phyloP scores from a whole-genome alignment of 78 protist species.

The Capsaspora owczarzaki region DNA sequence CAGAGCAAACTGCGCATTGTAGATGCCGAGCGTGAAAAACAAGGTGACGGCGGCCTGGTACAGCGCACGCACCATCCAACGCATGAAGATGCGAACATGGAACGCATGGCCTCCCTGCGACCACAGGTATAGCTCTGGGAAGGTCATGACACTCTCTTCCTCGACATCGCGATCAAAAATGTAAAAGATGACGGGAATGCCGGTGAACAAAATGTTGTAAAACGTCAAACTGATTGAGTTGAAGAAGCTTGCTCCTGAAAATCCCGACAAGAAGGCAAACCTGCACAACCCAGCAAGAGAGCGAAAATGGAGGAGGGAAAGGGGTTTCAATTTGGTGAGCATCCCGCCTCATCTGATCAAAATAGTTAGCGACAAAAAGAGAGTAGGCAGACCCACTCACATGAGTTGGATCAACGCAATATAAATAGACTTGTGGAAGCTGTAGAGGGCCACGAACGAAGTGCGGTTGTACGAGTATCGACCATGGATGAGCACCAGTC shows the following conservation, averaged over 20 bases:
- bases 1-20: not conserved
- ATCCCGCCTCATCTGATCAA: no score
- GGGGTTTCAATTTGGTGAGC: no score
- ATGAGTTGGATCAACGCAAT: conserved; percentile 58
- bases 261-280: conserved; percentile 25
- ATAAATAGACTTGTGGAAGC: conserved; percentile 75
- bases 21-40: conserved; percentile 8
- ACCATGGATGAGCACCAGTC: conserved; percentile 79
- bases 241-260: conserved; percentile 58
- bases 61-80: conserved; percentile 43
- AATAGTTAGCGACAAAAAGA: no score
- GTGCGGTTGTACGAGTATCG: conserved; percentile 53
- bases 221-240: conserved; percentile 56
- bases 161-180: conserved; percentile 36
- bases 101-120: not conserved
- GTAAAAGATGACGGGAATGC: conserved; percentile 47
- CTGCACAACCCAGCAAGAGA: no score
- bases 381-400: no score
- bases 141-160: not conserved
- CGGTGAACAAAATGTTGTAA: conserved; percentile 60
- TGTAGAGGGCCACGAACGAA: conserved; percentile 57
- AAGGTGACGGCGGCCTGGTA: conserved; percentile 36
- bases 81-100: conserved; percentile 1
- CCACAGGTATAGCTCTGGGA: not conserved
- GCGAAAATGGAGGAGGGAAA: no score